Evolutionary conservation across 306 rosid species (phyloP).

Genomic region (Pachyrhizus erosus): DNA sequence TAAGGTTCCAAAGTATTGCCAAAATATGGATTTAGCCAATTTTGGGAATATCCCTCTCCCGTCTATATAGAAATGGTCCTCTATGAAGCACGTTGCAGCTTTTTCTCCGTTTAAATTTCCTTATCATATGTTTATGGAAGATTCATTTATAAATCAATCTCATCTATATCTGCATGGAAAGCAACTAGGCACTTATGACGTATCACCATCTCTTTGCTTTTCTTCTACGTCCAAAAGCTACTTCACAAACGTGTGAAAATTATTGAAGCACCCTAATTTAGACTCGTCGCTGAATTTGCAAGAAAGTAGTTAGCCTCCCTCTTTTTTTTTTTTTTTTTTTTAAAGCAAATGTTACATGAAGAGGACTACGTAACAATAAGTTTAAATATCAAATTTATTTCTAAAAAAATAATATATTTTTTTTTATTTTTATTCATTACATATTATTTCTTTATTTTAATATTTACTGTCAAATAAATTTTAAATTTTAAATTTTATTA

Average conservation of each 20-base stretch:
- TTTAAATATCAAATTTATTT: too few species aligned
- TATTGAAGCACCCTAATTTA: constrained; percentile 35
- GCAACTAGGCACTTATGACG: constrained; percentile 37
- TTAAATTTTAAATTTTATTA: too few species aligned
- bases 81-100: not conserved
- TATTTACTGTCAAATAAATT: too few species aligned
- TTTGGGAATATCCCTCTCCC: not conserved
- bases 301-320: not conserved
- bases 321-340: not conserved
- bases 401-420: too few species aligned
- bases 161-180: constrained; percentile 48
- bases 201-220: constrained; percentile 40
- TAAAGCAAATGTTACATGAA: not conserved
- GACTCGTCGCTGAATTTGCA: constrained; percentile 13
- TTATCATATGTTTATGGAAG: not conserved
- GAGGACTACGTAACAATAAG: too few species aligned
- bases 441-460: too few species aligned
- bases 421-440: too few species aligned
- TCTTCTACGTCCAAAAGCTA: constrained; percentile 29
- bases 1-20: too few species aligned
- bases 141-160: not conserved
- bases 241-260: constrained; percentile 27
- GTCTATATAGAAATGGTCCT: constrained; percentile 1
- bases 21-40: not conserved
- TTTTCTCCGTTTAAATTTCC: not conserved